phyloP scores from a whole-genome alignment of 768 basidiomycete species.

The Russula sp. region DNA sequence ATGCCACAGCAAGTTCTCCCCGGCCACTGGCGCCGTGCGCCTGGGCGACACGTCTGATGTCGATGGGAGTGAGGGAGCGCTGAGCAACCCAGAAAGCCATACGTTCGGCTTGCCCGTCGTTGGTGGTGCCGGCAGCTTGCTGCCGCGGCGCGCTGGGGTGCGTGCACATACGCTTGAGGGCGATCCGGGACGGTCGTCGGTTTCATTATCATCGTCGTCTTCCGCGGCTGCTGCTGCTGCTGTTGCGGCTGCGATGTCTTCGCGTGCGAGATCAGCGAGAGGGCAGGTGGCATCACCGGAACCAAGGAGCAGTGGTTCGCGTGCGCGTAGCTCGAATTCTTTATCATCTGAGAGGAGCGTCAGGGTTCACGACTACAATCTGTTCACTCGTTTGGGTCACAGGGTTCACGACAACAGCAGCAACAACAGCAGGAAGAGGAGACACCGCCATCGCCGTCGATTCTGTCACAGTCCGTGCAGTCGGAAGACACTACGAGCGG shows the following conservation, averaged over 20 bases:
- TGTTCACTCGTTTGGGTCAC: neutral
- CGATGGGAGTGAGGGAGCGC: conserved; percentile 45
- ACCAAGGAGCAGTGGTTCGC: too few species aligned
- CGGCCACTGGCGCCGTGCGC: neutral
- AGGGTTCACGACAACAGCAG: conserved; percentile 11
- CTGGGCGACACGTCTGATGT: conserved; percentile 39
- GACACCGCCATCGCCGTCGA: conserved; percentile 27
- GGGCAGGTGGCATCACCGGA: conserved; percentile 13
- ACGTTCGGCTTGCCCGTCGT: conserved; percentile 65
- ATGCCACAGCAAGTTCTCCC: neutral
- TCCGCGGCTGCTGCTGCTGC: neutral
- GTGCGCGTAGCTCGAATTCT: too few species aligned
- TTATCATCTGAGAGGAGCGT: conserved; percentile 16
- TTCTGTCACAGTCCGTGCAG: conserved; percentile 28
- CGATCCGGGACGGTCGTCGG: conserved; percentile 6
- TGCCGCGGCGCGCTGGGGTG: conserved; percentile 30
- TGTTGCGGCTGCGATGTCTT: neutral
- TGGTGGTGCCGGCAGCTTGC: conserved; percentile 40
- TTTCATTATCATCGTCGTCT: neutral
- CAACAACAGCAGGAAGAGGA: neutral
- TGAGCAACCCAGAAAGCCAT: conserved; percentile 61
- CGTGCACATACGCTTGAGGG: conserved; percentile 18
- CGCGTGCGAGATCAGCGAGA: conserved; percentile 3
- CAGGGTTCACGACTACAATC: conserved; percentile 6
- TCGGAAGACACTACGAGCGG: conserved; percentile 24